Conservation (phyloP, 2,329 filamentous ascomycete species). For the Aureobasidium sp. region DNA sequence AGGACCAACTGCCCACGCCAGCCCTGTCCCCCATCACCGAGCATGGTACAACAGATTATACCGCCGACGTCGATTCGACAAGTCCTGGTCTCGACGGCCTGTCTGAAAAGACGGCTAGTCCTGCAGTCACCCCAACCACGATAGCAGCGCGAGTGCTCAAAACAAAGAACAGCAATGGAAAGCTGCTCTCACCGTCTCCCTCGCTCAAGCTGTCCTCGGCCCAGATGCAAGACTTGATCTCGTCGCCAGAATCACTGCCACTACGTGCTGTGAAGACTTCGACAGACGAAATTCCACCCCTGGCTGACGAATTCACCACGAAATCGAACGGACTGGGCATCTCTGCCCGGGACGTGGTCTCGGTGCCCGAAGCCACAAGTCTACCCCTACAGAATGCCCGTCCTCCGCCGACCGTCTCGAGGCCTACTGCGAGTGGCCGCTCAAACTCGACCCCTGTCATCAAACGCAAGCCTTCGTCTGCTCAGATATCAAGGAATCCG, state of each 20-base stretch:
- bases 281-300: conserved; percentile 24
- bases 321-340: background rate
- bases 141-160: background rate
- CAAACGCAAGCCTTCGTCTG: conserved; percentile 25
- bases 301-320: conserved; percentile 10
- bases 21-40: conserved; percentile 22
- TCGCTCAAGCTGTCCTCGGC: conserved; percentile 45
- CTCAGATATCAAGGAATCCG: conserved; percentile 12
- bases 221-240: conserved; percentile 47
- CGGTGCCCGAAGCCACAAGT: background rate
- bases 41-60: conserved; percentile 13
- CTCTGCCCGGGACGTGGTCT: background rate
- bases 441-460: conserved; percentile 31
- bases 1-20: conserved; percentile 21
- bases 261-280: conserved; percentile 34
- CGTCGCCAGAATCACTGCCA: conserved; percentile 46
- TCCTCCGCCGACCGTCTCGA: background rate
- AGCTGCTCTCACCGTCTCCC: conserved; percentile 23
- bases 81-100: background rate
- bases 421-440: conserved; percentile 16
- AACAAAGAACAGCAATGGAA: conserved; percentile 9
- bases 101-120: background rate
- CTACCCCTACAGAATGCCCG: conserved; percentile 20
- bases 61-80: background rate
- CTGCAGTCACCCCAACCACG: background rate